Percentiles rank a stretch among this genome's conserved stretches.
phyloP scores from a whole-genome alignment of 768 basidiomycete genomes.

The Cystofilobasidium ferigula region DNA sequence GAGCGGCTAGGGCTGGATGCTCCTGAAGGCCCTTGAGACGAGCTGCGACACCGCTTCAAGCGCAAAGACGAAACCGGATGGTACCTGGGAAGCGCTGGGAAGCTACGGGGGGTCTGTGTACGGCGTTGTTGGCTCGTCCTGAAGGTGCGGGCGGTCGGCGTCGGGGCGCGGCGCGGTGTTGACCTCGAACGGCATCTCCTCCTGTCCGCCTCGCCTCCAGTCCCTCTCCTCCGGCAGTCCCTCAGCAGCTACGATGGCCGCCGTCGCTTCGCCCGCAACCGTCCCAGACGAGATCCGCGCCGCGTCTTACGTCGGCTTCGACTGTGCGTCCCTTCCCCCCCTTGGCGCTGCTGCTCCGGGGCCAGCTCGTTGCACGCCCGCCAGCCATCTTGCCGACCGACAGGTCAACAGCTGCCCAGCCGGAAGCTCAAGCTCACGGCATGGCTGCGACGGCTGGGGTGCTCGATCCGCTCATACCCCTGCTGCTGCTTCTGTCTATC shows the following conservation, averaged over 20 bases:
- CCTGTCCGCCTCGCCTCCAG: background rate
- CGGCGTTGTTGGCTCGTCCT: too few relatives aligned
- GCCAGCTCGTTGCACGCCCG: background rate
- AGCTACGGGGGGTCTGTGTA: too few relatives aligned
- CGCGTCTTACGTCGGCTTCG: conserved; percentile 90
- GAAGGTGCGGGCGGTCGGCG: too few relatives aligned
- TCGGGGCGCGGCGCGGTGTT: background rate
- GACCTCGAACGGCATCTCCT: background rate
- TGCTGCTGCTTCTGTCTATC: background rate
- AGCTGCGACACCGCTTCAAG: too few relatives aligned
- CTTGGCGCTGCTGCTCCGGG: background rate
- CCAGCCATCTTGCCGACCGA: too few relatives aligned
- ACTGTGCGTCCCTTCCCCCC: conserved; percentile 42
- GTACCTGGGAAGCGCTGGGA: too few relatives aligned
- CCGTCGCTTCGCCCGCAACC: conserved; percentile 41
- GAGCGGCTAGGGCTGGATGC: too few relatives aligned
- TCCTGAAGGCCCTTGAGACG: too few relatives aligned
- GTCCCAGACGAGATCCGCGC: conserved; percentile 67
- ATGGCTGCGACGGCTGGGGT: too few relatives aligned
- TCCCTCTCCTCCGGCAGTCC: background rate
- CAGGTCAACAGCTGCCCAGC: too few relatives aligned
- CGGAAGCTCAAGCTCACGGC: too few relatives aligned
- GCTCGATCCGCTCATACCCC: background rate
- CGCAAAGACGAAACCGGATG: too few relatives aligned
- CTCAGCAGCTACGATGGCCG: conserved; percentile 36